Conservation (phyloP, 2,329 filamentous ascomycete species). For the Clonostachys rhizophaga region DNA sequence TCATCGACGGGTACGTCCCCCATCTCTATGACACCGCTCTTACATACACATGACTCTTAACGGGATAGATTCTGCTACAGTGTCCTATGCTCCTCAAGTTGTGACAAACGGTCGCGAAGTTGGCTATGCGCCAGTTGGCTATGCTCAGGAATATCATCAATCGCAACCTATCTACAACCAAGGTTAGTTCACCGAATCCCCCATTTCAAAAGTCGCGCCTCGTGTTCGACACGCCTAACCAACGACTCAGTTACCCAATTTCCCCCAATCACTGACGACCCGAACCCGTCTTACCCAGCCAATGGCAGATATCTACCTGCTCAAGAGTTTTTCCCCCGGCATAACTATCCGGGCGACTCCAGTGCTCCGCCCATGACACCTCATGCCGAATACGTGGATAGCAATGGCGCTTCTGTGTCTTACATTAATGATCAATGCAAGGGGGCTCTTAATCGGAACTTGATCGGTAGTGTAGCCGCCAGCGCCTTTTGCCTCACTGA, state of each 20-base stretch:
- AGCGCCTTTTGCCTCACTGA: constrained; percentile 84
- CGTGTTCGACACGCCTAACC: too few relatives aligned
- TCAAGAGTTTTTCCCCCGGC: constrained; percentile 27
- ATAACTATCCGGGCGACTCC: constrained; percentile 19
- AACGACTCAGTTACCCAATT: too few relatives aligned
- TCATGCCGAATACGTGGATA: constrained; percentile 7
- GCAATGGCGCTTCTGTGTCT: background rate
- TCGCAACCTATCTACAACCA: constrained; percentile 1
- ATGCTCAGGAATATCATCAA: constrained; percentile 18
- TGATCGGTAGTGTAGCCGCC: constrained; percentile 87
- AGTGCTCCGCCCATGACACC: constrained; percentile 14
- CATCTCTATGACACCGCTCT: constrained; percentile 72
- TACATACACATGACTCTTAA: constrained; percentile 62
- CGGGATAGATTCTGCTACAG: constrained; percentile 16
- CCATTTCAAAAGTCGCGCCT: constrained; percentile 4
- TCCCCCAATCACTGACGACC: too few relatives aligned
- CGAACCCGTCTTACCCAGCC: constrained; percentile 15
- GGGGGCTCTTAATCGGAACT: constrained; percentile 66
- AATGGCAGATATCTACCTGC: constrained; percentile 26
- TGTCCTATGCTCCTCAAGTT: constrained; percentile 24
- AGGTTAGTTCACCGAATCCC: background rate
- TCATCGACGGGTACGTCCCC: constrained; percentile 63
- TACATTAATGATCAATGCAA: constrained; percentile 15
- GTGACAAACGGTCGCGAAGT: constrained; percentile 29
- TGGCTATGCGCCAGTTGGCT: background rate